Conservation (phyloP, 768 basidiomycete genomes). For the Mycena maculata region DNA sequence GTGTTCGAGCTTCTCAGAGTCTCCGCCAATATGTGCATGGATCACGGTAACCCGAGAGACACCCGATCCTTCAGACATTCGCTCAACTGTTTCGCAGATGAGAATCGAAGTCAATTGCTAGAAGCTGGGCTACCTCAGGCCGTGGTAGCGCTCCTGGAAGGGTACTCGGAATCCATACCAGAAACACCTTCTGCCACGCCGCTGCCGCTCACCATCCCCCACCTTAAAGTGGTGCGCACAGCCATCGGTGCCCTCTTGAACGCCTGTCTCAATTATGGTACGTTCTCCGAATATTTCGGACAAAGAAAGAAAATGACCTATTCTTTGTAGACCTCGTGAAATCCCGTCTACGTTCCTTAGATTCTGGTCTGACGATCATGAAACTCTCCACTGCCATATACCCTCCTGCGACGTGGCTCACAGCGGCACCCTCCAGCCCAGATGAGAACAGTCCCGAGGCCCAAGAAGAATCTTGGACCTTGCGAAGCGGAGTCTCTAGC, state of each 20-base stretch:
- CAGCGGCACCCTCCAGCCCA: constrained; percentile 34
- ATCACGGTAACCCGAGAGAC: constrained; percentile 67
- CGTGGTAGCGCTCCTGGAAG: constrained; percentile 74
- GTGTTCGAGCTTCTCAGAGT: constrained; percentile 80
- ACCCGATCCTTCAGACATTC: neutral
- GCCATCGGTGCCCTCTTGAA: constrained; percentile 85
- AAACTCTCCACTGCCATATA: constrained; percentile 77
- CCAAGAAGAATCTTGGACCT: constrained; percentile 68
- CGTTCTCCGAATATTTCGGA: constrained; percentile 34
- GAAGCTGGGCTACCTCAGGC: constrained; percentile 78
- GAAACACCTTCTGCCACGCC: constrained; percentile 50
- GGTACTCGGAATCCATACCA: constrained; percentile 66
- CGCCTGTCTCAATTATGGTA: constrained; percentile 81
- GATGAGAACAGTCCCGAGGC: constrained; percentile 40
- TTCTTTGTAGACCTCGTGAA: constrained; percentile 72
- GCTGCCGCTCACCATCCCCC: constrained; percentile 64
- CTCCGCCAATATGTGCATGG: constrained; percentile 86
- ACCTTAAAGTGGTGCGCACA: constrained; percentile 81
- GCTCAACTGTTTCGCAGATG: constrained; percentile 59
- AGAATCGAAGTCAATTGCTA: constrained; percentile 76
- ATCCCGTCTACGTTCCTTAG: constrained; percentile 72
- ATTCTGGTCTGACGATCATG: constrained; percentile 75
- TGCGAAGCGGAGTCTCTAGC: constrained; percentile 71
- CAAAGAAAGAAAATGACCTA: constrained; percentile 13
- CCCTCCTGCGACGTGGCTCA: constrained; percentile 76